Percentiles rank a stretch among this genome's conserved stretches.
These are phyloP conservation scores for Elsinoe batatas DNA, from an alignment of 2,329 filamentous ascomycete species.

Conservation along the genomic window DNA sequence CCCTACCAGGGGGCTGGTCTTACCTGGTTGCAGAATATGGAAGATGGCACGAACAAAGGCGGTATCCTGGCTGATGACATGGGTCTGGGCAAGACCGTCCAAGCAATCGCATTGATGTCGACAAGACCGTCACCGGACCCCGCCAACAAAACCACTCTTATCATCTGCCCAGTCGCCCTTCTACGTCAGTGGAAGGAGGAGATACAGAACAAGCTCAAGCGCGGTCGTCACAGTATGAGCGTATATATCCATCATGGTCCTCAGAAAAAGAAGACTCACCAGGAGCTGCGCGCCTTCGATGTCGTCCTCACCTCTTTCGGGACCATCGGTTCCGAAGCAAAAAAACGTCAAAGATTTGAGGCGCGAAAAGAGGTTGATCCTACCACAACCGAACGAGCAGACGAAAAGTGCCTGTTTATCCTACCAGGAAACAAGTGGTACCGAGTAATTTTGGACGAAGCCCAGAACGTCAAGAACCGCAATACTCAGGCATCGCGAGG, in stretches of 20 bases:
- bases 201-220: slow-evolving; percentile 59
- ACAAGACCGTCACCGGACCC: slow-evolving; percentile 51
- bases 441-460: slow-evolving; percentile 65
- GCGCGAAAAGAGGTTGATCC: slow-evolving; percentile 40
- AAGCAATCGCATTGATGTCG: slow-evolving; percentile 68
- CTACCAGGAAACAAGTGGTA: slow-evolving; percentile 53
- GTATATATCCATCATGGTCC: slow-evolving; percentile 60
- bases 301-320: slow-evolving; percentile 74
- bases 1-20: slow-evolving; percentile 73
- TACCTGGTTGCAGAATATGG: slow-evolving; percentile 66
- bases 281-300: slow-evolving; percentile 55
- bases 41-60: slow-evolving; percentile 60
- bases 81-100: slow-evolving; percentile 78
- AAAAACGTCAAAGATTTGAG: slow-evolving; percentile 46
- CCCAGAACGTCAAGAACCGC: slow-evolving; percentile 71
- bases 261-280: slow-evolving; percentile 49
- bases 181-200: slow-evolving; percentile 80
- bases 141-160: slow-evolving; percentile 63
- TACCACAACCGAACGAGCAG: slow-evolving; percentile 25
- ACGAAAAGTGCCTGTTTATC: slow-evolving; percentile 27
- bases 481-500: slow-evolving; percentile 52
- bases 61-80: slow-evolving; percentile 73
- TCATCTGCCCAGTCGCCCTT: slow-evolving; percentile 70
- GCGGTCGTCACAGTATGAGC: slow-evolving; percentile 45
- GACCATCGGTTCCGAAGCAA: slow-evolving; percentile 57